phyloP scores from a whole-genome alignment of 176 grass and related monocot genomes.

The Bromus sterilis region DNA sequence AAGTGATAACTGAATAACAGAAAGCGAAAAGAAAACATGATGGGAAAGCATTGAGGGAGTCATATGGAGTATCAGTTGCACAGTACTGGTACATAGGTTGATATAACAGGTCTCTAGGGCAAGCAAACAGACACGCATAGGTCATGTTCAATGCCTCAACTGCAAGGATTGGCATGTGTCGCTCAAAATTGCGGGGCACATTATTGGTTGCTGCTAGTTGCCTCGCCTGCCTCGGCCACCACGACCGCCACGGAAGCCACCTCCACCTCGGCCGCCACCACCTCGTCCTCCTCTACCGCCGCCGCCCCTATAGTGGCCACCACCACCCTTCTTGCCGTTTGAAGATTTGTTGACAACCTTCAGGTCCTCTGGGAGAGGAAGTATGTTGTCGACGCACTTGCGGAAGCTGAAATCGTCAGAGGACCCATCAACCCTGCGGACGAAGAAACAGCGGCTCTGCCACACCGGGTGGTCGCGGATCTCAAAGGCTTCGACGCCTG shows the following conservation, averaged over 20 bases:
- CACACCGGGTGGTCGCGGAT: slow-evolving; percentile 63
- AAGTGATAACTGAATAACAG: background rate
- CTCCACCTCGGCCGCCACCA: slow-evolving; percentile 35
- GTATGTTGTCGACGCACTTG: slow-evolving; percentile 80
- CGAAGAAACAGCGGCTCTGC: slow-evolving; percentile 80
- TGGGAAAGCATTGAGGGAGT: background rate
- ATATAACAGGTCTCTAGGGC: background rate
- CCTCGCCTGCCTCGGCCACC: slow-evolving; percentile 45
- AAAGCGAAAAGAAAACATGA: background rate
- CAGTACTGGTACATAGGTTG: background rate
- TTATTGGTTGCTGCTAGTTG: background rate
- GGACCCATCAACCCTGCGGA: slow-evolving; percentile 57
- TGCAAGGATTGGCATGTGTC: background rate
- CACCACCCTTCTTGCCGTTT: slow-evolving; percentile 26
- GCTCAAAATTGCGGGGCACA: slow-evolving; percentile 13
- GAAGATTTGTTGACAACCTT: slow-evolving; percentile 33
- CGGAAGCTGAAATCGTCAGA: slow-evolving; percentile 94
- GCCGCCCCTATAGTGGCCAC: slow-evolving; percentile 22
- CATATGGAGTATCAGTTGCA: slow-evolving; percentile 26
- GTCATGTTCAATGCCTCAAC: background rate
- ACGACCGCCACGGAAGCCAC: slow-evolving; percentile 17
- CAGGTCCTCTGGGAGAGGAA: slow-evolving; percentile 76
- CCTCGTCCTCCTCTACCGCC: slow-evolving; percentile 30
- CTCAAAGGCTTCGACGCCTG: slow-evolving; percentile 75
- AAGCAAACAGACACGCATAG: background rate